Percentiles rank a stretch among this genome's conserved stretches.
Evolutionary conservation across 768 basidiomycete genomes (phyloP).

Genomic region (Fistulinella prunicolor): DNA sequence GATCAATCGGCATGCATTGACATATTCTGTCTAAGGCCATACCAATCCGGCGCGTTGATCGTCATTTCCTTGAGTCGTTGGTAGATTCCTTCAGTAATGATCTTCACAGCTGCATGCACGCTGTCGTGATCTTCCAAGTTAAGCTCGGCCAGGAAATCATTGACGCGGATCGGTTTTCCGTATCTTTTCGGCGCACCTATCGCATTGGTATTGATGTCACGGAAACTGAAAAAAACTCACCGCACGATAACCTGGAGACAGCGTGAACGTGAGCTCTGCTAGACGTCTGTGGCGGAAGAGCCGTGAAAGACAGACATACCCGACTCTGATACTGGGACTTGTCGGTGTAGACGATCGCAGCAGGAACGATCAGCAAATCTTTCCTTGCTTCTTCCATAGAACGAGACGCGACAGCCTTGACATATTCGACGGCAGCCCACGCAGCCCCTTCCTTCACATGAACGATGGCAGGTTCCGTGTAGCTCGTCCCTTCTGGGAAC

Average conservation of each 20-base stretch:
- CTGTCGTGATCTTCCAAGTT: conserved; percentile 31
- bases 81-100: conserved; percentile 52
- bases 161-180: conserved; percentile 6
- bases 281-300: no score
- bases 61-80: conserved; percentile 48
- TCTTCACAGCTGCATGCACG: conserved; percentile 52
- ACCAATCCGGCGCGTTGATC: conserved; percentile 70
- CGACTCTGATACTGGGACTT: conserved; percentile 63
- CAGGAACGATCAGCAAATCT: conserved; percentile 53
- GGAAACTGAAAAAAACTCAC: neutral
- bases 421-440: conserved; percentile 72
- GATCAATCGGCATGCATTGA: conserved; percentile 5
- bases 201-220: neutral
- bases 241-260: conserved; percentile 2
- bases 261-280: neutral
- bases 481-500: conserved; percentile 63
- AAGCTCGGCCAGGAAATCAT: conserved; percentile 1
- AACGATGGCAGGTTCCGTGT: conserved; percentile 45
- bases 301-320: conserved; percentile 31
- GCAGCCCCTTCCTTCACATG: conserved; percentile 61
- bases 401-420: conserved; percentile 37
- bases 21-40: conserved; percentile 18
- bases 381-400: conserved; percentile 24
- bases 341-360: conserved; percentile 68
- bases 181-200: neutral